A percentile compares a stretch with the other conserved stretches of the same genome.
Conservation (phyloP, 2,329 filamentous ascomycete genomes). For the Neospermospora avenae region DNA sequence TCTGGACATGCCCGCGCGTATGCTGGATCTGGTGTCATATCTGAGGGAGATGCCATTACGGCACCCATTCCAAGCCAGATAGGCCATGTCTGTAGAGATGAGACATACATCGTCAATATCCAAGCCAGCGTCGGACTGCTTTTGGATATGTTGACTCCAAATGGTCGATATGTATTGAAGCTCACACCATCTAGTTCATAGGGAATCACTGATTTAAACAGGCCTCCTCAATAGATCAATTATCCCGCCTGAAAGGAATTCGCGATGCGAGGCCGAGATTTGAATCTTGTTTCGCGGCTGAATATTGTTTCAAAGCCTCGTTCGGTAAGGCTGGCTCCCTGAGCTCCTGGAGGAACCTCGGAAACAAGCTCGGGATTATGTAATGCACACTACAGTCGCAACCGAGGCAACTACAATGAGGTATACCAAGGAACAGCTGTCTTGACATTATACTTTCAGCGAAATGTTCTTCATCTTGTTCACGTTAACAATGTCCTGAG, state of each 20-base stretch:
- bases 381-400: neutral
- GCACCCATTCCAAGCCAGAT: constrained; percentile 12
- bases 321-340: constrained; percentile 2
- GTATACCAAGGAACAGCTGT: no score
- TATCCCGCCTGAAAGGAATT: neutral
- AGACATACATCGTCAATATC: constrained; percentile 9
- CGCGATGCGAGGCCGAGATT: neutral
- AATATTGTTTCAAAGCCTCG: constrained; percentile 8
- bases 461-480: no score
- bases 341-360: no score
- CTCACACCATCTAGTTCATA: neutral
- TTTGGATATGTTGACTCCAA: constrained; percentile 2
- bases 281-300: neutral
- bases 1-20: constrained; percentile 35
- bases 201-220: neutral
- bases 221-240: neutral
- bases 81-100: constrained; percentile 17
- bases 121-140: neutral
- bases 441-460: no score
- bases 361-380: neutral
- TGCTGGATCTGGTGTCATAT: neutral
- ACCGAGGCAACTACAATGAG: no score
- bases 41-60: constrained; percentile 9
- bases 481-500: no score
- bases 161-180: neutral